A percentile compares a stretch with the other conserved stretches of the same genome.
Evolutionary conservation across 2,329 filamentous ascomycete species (phyloP).

Genomic region (Alternaria longipes): DNA sequence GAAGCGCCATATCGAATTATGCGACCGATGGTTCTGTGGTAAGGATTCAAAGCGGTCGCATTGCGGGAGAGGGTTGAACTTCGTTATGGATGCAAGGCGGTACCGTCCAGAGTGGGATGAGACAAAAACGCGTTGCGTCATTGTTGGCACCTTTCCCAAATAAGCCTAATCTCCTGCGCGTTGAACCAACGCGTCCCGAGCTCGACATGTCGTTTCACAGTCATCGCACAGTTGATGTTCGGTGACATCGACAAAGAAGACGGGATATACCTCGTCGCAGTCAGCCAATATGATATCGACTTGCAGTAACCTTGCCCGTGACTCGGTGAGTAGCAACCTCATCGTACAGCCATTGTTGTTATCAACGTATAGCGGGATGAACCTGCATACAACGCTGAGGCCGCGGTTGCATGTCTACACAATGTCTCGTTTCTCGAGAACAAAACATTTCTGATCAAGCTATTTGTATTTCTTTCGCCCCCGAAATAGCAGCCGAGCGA

Average conservation of each 20-base stretch:
- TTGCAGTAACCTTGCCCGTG: background rate
- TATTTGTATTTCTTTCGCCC: background rate
- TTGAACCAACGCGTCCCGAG: background rate
- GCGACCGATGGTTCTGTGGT: background rate
- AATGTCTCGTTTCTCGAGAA: background rate
- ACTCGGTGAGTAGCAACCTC: background rate
- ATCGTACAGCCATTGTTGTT: background rate
- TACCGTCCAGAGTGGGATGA: background rate
- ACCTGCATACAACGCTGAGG: background rate
- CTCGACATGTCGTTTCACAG: background rate
- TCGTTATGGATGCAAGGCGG: background rate
- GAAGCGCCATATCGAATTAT: constrained; percentile 28
- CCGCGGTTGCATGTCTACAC: background rate
- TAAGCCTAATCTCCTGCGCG: background rate
- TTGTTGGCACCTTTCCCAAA: background rate
- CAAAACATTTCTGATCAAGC: background rate
- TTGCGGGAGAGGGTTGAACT: background rate
- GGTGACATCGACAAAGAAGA: background rate
- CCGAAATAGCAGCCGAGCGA: background rate
- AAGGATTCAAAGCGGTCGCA: background rate
- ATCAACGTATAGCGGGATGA: background rate
- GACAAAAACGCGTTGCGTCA: constrained; percentile 9
- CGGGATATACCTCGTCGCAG: background rate
- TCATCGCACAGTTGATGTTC: background rate
- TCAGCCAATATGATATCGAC: too few species aligned